phyloP scores from a whole-genome alignment of 1,284 basidiomycete species.

The Schizopora paradoxa region DNA sequence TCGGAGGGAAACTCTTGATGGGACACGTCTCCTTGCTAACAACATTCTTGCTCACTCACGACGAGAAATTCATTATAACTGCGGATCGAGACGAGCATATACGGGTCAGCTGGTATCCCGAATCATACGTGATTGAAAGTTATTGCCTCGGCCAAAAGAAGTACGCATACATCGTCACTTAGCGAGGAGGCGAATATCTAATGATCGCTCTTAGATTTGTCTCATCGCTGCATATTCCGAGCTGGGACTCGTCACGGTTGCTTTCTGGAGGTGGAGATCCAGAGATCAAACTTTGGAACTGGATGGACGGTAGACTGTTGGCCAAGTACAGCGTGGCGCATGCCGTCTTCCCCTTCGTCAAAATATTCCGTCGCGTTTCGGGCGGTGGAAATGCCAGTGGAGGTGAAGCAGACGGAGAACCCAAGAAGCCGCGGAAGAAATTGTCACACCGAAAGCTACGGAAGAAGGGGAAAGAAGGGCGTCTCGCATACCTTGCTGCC shows the following conservation, averaged over 20 bases:
- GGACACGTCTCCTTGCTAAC: constrained; percentile 87
- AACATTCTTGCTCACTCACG: constrained; percentile 56
- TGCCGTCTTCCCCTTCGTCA: constrained; percentile 56
- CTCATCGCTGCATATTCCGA: constrained; percentile 70
- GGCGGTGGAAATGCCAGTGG: constrained; percentile 35
- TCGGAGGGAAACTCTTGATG: constrained; percentile 68
- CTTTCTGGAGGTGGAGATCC: constrained; percentile 88
- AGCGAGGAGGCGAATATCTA: neutral
- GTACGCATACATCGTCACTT: constrained; percentile 37
- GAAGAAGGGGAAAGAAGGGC: constrained; percentile 23
- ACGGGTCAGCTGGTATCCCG: constrained; percentile 83
- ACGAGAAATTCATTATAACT: constrained; percentile 74
- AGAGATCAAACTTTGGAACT: constrained; percentile 75
- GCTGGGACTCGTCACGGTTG: constrained; percentile 43
- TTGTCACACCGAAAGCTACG: constrained; percentile 22
- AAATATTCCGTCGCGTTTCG: constrained; percentile 35
- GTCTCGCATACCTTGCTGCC: constrained; percentile 17
- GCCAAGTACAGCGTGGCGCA: constrained; percentile 52
- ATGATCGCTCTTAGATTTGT: constrained; percentile 54
- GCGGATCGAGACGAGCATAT: constrained; percentile 93
- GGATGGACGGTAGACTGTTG: constrained; percentile 55
- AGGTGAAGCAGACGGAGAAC: constrained; percentile 30
- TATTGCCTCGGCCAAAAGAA: constrained; percentile 82
- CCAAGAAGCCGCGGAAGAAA: constrained; percentile 23
- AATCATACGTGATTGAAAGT: constrained; percentile 76